Percentiles rank a stretch among this genome's conserved stretches.
phyloP scores from a whole-genome alignment of 441 rosid genomes.

The Geranium incanum region DNA sequence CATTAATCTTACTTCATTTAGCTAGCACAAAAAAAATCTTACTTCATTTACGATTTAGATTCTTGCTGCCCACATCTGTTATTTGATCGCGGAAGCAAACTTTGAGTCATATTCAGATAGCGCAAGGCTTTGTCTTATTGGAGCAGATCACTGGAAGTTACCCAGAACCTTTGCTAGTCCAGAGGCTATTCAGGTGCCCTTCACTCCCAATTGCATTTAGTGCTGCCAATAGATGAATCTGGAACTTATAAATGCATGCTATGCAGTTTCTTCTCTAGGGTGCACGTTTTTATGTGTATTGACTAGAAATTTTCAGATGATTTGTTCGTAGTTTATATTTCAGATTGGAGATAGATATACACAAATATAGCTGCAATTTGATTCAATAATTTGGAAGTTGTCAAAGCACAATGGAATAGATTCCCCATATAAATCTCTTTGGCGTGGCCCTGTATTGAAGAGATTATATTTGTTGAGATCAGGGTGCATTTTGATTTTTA shows the following conservation, averaged over 20 bases:
- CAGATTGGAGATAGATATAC: background rate
- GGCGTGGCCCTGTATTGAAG: too few relatives aligned
- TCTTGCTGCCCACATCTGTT: constrained; percentile 90
- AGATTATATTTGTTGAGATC: too few relatives aligned
- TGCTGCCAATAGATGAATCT: background rate
- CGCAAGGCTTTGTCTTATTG: constrained; percentile 88
- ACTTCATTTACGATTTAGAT: constrained; percentile 42
- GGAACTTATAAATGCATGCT: background rate
- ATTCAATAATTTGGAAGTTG: background rate
- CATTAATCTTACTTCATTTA: constrained; percentile 20
- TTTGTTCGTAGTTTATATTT: too few relatives aligned
- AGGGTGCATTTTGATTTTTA: too few relatives aligned
- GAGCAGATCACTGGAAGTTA: constrained; percentile 91
- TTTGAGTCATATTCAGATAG: constrained; percentile 86
- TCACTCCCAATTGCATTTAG: constrained; percentile 13
- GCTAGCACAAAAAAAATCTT: constrained; percentile 12
- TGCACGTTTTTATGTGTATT: background rate
- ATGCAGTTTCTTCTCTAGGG: background rate
- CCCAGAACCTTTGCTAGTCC: constrained; percentile 90
- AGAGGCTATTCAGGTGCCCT: constrained; percentile 82
- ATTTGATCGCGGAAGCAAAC: constrained; percentile 86
- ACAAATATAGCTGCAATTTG: background rate
- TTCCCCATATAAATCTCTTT: background rate
- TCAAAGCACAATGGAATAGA: background rate
- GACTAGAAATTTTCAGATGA: background rate